Conservation (phyloP, 106 monocot genomes). For the Allium fistulosum region DNA sequence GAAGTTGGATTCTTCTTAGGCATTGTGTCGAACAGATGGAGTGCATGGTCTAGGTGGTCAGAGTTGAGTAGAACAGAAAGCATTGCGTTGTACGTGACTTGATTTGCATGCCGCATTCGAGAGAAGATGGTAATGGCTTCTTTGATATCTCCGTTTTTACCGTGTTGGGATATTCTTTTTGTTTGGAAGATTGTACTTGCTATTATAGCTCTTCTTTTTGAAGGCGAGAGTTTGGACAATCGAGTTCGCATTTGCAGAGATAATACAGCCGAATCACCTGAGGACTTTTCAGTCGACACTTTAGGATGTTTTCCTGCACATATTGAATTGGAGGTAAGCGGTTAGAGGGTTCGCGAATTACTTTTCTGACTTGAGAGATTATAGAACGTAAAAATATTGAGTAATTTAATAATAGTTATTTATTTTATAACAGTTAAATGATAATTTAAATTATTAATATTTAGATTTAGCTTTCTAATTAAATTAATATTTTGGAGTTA, state of each 20-base stretch:
- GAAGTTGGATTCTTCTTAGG: conserved; percentile 36
- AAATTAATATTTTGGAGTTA: no score
- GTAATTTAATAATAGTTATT: no score
- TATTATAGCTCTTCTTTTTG: not conserved
- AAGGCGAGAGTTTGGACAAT: not conserved
- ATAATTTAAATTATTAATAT: no score
- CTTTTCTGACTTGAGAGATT: no score
- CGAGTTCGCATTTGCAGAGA: not conserved
- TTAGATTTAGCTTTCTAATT: no score
- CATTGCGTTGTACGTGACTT: conserved; percentile 42
- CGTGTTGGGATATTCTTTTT: conserved; percentile 17
- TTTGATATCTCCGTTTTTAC: conserved; percentile 15
- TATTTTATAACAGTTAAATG: no score
- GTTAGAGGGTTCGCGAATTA: no score
- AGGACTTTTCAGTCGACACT: no score
- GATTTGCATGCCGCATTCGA: conserved; percentile 23
- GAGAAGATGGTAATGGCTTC: conserved; percentile 29
- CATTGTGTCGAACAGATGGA: conserved; percentile 33
- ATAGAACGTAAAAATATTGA: no score
- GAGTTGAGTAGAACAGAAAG: conserved; percentile 22
- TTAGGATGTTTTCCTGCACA: no score
- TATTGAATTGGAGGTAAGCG: no score
- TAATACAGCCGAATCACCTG: no score
- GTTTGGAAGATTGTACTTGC: conserved; percentile 10
- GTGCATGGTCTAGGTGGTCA: conserved; percentile 15